Base-by-base conservation (phyloP, 225 moss, liverwort and hornwort species). In the Physcomitrium patens region DNA sequence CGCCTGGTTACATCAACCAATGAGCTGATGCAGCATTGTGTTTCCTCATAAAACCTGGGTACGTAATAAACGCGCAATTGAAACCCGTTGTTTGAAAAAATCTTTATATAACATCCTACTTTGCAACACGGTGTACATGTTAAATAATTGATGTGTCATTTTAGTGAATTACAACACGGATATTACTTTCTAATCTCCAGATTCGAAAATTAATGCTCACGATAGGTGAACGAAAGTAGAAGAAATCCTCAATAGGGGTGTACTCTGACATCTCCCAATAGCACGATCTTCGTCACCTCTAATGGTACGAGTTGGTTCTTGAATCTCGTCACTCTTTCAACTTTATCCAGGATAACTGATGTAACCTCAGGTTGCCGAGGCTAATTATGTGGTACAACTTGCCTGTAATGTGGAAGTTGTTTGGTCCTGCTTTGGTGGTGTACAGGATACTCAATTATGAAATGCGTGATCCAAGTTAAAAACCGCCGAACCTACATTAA, bases 401-500 rank as follows among this genome's bases (percentile, higher is more conserved):
- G 67, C 10, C 12, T 26, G 61, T 62, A 15, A 13, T 46, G 57
- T 54, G 43, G 26, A 9, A 23, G 13, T 68, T 57, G 17, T 48
- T 50, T 22, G 14, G 14, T 61, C 45, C 22, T 54, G 28, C 46
- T 55, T 55, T 18, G 52, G 69, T 57, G 37, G 17, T 50, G 66
- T 22, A 56, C 23, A 24, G 54, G 7, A 0, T 19, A 16, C 55
- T 84, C 70, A 63, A 20, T 62, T 70, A 22, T 37, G 77, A 50
- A 80, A 75, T 37, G 74, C 76, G 73, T 84, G 70, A 74, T 84
- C 80, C 67, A 84, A 77, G 70, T 84, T 62, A 70, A 80, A 84
- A 67, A 84, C 84, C 62, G 69, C 74, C 7, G 61, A 67, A 61
- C 84, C 84, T 84, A 42, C 74, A 54, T 9, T 51, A 80, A 23